These are phyloP conservation scores for Lasiodiplodia sp. DNA, from an alignment of 2,329 filamentous ascomycete species.

Conservation along the genomic window DNA sequence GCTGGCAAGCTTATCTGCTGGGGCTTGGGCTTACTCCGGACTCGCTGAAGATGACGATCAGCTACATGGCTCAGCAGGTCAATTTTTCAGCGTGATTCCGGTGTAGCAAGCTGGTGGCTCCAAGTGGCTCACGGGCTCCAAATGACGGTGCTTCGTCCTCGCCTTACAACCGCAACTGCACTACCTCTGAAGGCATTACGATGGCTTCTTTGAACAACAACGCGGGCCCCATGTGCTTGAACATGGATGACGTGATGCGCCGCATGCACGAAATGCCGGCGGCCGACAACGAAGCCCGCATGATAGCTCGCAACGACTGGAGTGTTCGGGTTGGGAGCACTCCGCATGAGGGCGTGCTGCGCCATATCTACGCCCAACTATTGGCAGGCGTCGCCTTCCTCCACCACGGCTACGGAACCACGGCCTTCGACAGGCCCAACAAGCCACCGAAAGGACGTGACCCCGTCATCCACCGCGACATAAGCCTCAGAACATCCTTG, in stretches of 20 bases:
- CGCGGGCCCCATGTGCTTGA: not conserved
- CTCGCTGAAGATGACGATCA: too few relatives aligned
- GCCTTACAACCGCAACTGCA: not conserved
- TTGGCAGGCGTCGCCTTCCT: not conserved
- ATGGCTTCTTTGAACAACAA: not conserved
- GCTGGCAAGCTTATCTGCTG: too few relatives aligned
- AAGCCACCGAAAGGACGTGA: not conserved
- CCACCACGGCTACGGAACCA: constrained; percentile 8
- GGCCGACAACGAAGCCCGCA: not conserved
- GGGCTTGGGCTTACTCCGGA: too few relatives aligned
- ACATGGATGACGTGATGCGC: not conserved
- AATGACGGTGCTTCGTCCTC: too few relatives aligned
- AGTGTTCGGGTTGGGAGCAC: not conserved
- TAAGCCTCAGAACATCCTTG: constrained; percentile 2
- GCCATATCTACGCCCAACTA: not conserved
- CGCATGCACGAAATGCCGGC: not conserved
- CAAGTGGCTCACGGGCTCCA: too few relatives aligned
- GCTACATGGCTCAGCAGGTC: too few relatives aligned
- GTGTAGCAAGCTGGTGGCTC: too few relatives aligned
- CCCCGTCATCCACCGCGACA: not conserved
- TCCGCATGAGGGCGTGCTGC: not conserved
- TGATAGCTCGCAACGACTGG: not conserved
- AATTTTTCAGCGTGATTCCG: too few relatives aligned
- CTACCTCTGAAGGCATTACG: not conserved
- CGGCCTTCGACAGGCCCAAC: not conserved